These are phyloP conservation scores for Eleusine coracana DNA, from an alignment of 176 grass and related monocot genomes.

Conservation along the genomic window DNA sequence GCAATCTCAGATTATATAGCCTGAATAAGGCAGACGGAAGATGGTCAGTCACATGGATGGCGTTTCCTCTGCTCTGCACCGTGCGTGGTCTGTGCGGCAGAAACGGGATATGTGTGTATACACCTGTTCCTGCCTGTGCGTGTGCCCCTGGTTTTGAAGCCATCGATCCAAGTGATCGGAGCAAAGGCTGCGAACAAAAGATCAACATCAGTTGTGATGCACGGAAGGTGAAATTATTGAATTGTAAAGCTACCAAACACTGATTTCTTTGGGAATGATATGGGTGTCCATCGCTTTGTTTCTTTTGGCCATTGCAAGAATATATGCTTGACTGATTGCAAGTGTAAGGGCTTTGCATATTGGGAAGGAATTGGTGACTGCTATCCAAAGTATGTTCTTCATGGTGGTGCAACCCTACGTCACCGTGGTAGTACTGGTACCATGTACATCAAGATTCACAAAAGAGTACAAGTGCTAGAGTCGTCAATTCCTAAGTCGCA, in stretches of 20 bases:
- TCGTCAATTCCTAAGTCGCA: slow-evolving; percentile 35
- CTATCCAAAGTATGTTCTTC: slow-evolving; percentile 37
- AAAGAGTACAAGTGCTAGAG: slow-evolving; percentile 1
- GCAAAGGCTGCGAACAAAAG: slow-evolving; percentile 55
- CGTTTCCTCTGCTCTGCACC: slow-evolving; percentile 45
- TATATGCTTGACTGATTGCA: slow-evolving; percentile 40
- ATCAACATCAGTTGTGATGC: slow-evolving; percentile 22
- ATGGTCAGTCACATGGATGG: slow-evolving; percentile 64
- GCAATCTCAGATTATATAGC: slow-evolving; percentile 58
- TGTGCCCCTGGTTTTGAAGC: slow-evolving; percentile 53
- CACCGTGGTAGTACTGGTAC: slow-evolving; percentile 20
- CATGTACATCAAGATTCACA: slow-evolving; percentile 45
- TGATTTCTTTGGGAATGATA: slow-evolving; percentile 38
- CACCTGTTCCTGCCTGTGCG: slow-evolving; percentile 36
- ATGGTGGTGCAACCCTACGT: slow-evolving; percentile 18
- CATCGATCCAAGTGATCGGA: slow-evolving; percentile 45
- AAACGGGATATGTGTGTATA: slow-evolving; percentile 65
- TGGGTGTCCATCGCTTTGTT: not conserved
- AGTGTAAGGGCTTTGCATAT: slow-evolving; percentile 40
- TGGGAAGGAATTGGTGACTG: slow-evolving; percentile 48
- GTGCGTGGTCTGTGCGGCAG: slow-evolving; percentile 52
- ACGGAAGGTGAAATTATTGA: slow-evolving; percentile 38
- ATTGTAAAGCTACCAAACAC: slow-evolving; percentile 33
- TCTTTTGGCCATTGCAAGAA: slow-evolving; percentile 29
- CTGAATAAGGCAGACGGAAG: slow-evolving; percentile 2